Percentiles rank a stretch among this genome's conserved stretches.
phyloP scores from a whole-genome alignment of 192 early-diverging fungal species.

The Linnemannia hyalina region DNA sequence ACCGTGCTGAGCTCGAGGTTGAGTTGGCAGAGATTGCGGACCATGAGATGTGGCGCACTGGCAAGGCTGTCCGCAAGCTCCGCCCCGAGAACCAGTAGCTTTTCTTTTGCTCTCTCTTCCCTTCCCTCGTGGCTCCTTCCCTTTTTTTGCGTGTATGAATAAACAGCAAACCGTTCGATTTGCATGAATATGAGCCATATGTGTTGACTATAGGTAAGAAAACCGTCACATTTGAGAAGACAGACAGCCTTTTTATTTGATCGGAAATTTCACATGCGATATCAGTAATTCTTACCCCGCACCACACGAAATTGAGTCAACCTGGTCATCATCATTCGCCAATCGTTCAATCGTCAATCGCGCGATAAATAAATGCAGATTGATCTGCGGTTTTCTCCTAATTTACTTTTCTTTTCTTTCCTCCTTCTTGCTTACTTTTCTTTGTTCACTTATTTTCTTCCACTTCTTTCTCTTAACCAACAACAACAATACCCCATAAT shows the following conservation, averaged over 20 bases:
- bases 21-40: slow-evolving; percentile 90
- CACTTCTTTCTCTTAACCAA: background rate
- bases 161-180: background rate
- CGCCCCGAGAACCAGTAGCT: slow-evolving; percentile 86
- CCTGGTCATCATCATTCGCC: background rate
- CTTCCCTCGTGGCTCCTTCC: background rate
- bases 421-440: background rate
- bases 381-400: background rate
- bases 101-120: background rate
- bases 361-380: background rate
- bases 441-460: background rate
- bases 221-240: background rate
- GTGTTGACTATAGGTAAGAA: background rate
- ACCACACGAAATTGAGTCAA: background rate
- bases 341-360: background rate
- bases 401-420: background rate
- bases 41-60: slow-evolving; percentile 93
- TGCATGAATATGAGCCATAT: background rate
- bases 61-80: slow-evolving; percentile 87
- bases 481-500: background rate
- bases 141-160: background rate
- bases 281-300: background rate
- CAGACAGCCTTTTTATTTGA: background rate
- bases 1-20: slow-evolving; percentile 91
- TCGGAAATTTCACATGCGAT: background rate